Base-by-base conservation (phyloP, 2,329 filamentous ascomycete species). In the Fusarium camptoceras region DNA sequence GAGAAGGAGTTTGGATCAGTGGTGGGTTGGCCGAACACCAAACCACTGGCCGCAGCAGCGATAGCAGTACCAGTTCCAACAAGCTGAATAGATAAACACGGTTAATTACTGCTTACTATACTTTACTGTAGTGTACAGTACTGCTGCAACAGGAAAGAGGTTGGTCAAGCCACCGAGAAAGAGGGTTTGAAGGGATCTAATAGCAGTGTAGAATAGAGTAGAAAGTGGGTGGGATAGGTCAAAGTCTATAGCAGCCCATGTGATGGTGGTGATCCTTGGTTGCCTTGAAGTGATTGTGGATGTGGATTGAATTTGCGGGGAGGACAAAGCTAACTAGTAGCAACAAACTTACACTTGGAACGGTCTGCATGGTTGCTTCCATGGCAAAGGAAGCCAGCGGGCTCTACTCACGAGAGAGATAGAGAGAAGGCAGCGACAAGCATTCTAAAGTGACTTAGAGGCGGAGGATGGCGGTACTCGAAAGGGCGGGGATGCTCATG, bases 11-110 rank as follows among this genome's bases (percentile, higher is more conserved):
- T 78, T 66, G 80, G 74, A 72, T 87, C 84, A 71, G 79, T 76
- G 46, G 84, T 76, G 46, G 84, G 80, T 77, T 89, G 86, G 72
- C 86, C 87, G 78, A 89, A 88, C 71, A 86, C 86, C 67, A 89
- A 80, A 73, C 87, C 87, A 73, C 83, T 84, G 78, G 86, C 83
- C 73, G 87, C 87, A 75, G 87, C 86, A 80, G 87, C 87, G 77
- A 88, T 85, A 71, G 86, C 87, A 80, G 87, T 87, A 78, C 87
- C 86, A 73, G 87, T 85, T 79, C 87, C 87, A 80, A 89, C 85
- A 74, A 89, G 86, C 87, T 89, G 64, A 55, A 55, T 48, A 68
- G 58, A 66, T 63, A 63, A 65, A 66, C 55, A 51, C 63, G 64
- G 65, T 69, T 58, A 75, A 71, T 62, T 49, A 64, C 50, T 57